A percentile compares a stretch with the other conserved stretches of the same genome.
These are phyloP conservation scores for Alternaria gaisen DNA, from an alignment of 2,329 filamentous ascomycete genomes.

Conservation along the genomic window DNA sequence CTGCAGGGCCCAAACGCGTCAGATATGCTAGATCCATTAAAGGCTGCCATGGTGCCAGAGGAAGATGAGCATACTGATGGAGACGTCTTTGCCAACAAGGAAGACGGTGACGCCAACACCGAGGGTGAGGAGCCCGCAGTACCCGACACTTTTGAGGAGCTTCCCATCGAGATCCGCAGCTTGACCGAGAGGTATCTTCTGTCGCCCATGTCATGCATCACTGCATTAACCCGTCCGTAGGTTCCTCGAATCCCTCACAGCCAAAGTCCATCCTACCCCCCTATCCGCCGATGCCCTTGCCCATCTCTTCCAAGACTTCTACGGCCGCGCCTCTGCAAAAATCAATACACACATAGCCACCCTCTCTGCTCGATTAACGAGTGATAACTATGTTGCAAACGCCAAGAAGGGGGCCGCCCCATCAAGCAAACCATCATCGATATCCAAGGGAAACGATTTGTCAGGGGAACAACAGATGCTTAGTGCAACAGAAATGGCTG, in stretches of 20 bases:
- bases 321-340: slow-evolving; percentile 78
- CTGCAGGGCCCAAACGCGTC: slow-evolving; percentile 55
- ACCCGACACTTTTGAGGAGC: slow-evolving; percentile 80
- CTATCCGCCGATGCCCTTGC: slow-evolving; percentile 84
- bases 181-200: slow-evolving; percentile 78
- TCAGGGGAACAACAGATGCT: slow-evolving; percentile 81
- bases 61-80: slow-evolving; percentile 45
- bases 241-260: slow-evolving; percentile 89
- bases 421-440: slow-evolving; percentile 50
- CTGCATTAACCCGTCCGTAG: slow-evolving; percentile 56
- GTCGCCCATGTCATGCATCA: not conserved
- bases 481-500: slow-evolving; percentile 82
- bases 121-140: slow-evolving; percentile 39
- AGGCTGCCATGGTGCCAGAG: slow-evolving; percentile 48
- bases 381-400: slow-evolving; percentile 60
- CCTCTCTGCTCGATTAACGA: slow-evolving; percentile 76
- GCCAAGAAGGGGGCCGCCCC: slow-evolving; percentile 52
- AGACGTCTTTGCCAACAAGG: slow-evolving; percentile 54
- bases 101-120: slow-evolving; percentile 42
- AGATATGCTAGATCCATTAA: slow-evolving; percentile 55
- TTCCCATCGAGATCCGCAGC: slow-evolving; percentile 92
- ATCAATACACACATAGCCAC: slow-evolving; percentile 87
- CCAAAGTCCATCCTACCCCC: slow-evolving; percentile 85
- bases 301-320: slow-evolving; percentile 94
- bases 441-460: slow-evolving; percentile 47